Evolutionary conservation across 345 rosid species (phyloP).

Genomic region (Toxicodendron radicans): DNA sequence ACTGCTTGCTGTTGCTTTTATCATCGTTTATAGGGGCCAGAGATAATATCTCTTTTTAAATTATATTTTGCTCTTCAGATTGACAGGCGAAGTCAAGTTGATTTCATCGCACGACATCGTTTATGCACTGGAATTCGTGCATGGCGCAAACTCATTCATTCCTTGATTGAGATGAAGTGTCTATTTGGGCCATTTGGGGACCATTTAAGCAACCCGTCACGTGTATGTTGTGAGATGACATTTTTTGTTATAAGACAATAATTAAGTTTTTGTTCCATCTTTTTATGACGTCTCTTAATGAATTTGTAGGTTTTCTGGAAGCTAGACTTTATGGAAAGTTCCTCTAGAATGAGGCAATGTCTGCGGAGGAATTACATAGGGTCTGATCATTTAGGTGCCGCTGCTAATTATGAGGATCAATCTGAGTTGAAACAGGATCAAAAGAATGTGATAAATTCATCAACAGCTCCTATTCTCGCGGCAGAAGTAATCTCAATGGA

Average conservation of each 20-base stretch:
- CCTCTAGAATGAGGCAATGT: constrained; percentile 92
- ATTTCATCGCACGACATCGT: constrained; percentile 55
- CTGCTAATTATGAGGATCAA: constrained; percentile 82
- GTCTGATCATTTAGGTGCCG: constrained; percentile 89
- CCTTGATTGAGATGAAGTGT: constrained; percentile 80
- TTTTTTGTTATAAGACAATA: not conserved
- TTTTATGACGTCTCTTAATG: constrained; percentile 12
- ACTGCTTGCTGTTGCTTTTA: constrained; percentile 17
- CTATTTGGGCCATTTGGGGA: constrained; percentile 81
- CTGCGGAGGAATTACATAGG: constrained; percentile 81
- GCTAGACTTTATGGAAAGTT: constrained; percentile 92
- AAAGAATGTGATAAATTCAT: constrained; percentile 49
- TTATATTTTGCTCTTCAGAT: constrained; percentile 47
- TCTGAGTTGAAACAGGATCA: constrained; percentile 40
- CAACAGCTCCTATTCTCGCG: constrained; percentile 68
- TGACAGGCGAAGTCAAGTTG: constrained; percentile 90
- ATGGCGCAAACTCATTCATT: constrained; percentile 92
- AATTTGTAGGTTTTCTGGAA: constrained; percentile 85
- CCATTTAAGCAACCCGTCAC: constrained; percentile 54
- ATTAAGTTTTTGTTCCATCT: not conserved
- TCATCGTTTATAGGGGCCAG: constrained; percentile 12
- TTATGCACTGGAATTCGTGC: constrained; percentile 66
- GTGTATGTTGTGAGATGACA: constrained; percentile 46
- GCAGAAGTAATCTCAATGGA: constrained; percentile 89
- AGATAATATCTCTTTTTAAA: constrained; percentile 17